Percentiles rank a stretch among this genome's conserved stretches.
phyloP scores from a whole-genome alignment of 805 yeast species.

The Clavispora asparagi region DNA sequence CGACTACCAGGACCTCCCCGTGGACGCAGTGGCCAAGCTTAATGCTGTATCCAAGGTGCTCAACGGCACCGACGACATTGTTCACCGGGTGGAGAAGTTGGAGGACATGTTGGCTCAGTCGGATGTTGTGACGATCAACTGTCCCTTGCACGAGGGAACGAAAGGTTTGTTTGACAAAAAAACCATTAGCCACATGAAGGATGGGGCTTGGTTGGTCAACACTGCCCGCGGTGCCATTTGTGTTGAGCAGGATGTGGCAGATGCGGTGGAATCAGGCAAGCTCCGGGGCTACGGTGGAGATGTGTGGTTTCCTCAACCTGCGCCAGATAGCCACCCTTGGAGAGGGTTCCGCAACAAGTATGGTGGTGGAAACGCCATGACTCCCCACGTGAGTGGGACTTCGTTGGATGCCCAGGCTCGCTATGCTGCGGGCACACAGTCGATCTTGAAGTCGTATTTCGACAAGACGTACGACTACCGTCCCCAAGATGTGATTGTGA shows the following conservation, averaged over 20 bases:
- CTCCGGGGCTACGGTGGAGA: conserved; percentile 81
- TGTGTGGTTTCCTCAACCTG: conserved; percentile 84
- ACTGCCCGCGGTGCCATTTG: conserved; percentile 83
- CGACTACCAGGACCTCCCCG: conserved; percentile 67
- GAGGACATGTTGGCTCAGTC: conserved; percentile 64
- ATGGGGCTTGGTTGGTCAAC: conserved; percentile 69
- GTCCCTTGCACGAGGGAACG: conserved; percentile 71
- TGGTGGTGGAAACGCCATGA: conserved; percentile 74
- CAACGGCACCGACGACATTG: conserved; percentile 46
- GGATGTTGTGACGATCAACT: conserved; percentile 71
- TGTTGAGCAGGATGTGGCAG: conserved; percentile 69
- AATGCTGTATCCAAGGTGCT: conserved; percentile 31
- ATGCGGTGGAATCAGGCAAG: conserved; percentile 63
- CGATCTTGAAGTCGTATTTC: conserved; percentile 60
- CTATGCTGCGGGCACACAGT: conserved; percentile 65
- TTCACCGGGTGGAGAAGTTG: conserved; percentile 52
- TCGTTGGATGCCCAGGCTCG: conserved; percentile 75
- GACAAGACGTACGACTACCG: conserved; percentile 60
- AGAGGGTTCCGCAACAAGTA: conserved; percentile 58
- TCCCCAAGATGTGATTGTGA: conserved; percentile 71
- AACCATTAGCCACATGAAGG: conserved; percentile 61
- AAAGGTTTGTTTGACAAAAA: conserved; percentile 64
- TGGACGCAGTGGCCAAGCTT: conserved; percentile 39
- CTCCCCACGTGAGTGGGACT: conserved; percentile 78
- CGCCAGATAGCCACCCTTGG: conserved; percentile 77